Base-by-base conservation (phyloP, 2,329 filamentous ascomycete genomes). In the Fusarium xylarioides region DNA sequence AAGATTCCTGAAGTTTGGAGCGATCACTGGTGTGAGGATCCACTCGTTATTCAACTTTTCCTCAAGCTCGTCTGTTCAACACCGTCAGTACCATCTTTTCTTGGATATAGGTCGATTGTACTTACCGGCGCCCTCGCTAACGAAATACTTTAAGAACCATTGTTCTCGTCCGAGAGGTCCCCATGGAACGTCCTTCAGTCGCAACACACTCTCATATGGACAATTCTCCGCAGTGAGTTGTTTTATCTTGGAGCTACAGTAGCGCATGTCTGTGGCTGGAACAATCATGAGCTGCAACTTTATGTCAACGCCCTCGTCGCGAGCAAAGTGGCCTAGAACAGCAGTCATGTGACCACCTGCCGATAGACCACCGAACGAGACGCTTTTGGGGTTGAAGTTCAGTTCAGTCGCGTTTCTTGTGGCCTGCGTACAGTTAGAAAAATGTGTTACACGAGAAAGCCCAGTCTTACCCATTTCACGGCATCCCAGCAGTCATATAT, bases 101-200 rank as follows among this genome's bases (percentile, higher is more conserved):
- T 10, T 7, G 4, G 0, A 15, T 1, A 2, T 0, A 3, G 2
- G 2, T 4, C 5, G 0, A 4, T 16, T 12, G 4, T 21, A 9
- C 61, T 38, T 16, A 64, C 61, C 32, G 8, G 55, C 18, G 2
- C 62, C 23, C 11, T 64, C 16, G n/a, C 44, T 7, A 2, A 64
- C 44, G 1, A 32, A 64, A 10, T 64, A 52, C 10, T 21, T 64
- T 18, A 64, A 18, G 32, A 61, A 64, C 61, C 61, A 61, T 4
- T 61, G n/a, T 0, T 64, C 61, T 9, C 61, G 30, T 7, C 55
- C 55, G 0, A 62, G 26, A 37, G 55, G 44, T 10, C 61, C 61
- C 61, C 55, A 64, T 11, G 61, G 61, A 3, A 64, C 14, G 11
- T 44, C 32, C 1, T 44, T 35, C 0, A 64, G 4, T 5, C 8